phyloP scores from a whole-genome alignment of 805 yeast genomes.

The Dipodascopsis uninucleata region DNA sequence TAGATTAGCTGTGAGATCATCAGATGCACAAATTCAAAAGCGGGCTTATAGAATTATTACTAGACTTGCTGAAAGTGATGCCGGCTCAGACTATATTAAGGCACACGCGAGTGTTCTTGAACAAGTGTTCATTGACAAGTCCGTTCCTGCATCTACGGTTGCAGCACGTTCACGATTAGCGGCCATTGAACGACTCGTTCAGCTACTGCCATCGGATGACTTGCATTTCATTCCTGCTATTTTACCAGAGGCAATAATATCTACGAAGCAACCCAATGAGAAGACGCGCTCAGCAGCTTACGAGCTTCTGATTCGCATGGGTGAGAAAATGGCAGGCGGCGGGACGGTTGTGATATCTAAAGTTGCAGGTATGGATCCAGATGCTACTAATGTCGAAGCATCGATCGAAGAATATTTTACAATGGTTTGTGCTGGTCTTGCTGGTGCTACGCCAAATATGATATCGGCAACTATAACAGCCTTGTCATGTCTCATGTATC shows the following conservation, averaged over 20 bases:
- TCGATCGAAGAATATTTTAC: constrained; percentile 79
- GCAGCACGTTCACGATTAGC: no score
- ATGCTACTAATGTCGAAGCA: constrained; percentile 62
- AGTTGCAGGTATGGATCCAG: constrained; percentile 61
- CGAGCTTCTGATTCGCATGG: constrained; percentile 73
- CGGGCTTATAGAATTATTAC: constrained; percentile 41
- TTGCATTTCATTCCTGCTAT: constrained; percentile 75
- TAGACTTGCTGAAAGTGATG: constrained; percentile 63
- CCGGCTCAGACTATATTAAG: constrained; percentile 53
- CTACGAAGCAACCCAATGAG: constrained; percentile 90
- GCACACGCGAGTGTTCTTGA: constrained; percentile 57
- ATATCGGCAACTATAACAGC: constrained; percentile 95
- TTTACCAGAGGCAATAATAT: constrained; percentile 81
- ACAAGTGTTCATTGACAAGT: constrained; percentile 14
- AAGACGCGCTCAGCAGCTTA: constrained; percentile 82
- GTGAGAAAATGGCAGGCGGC: constrained; percentile 61
- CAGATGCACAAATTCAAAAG: constrained; percentile 25
- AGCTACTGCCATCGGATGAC: constrained; percentile 59
- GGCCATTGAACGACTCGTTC: constrained; percentile 60
- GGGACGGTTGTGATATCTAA: constrained; percentile 62
- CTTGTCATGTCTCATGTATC: constrained; percentile 78
- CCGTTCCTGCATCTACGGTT: constrained; percentile 52
- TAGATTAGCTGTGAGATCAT: constrained; percentile 53
- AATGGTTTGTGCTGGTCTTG: constrained; percentile 93
- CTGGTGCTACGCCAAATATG: constrained; percentile 92